Conservation (phyloP, 768 basidiomycete species). For the Trichaptum fuscoviolaceum region DNA sequence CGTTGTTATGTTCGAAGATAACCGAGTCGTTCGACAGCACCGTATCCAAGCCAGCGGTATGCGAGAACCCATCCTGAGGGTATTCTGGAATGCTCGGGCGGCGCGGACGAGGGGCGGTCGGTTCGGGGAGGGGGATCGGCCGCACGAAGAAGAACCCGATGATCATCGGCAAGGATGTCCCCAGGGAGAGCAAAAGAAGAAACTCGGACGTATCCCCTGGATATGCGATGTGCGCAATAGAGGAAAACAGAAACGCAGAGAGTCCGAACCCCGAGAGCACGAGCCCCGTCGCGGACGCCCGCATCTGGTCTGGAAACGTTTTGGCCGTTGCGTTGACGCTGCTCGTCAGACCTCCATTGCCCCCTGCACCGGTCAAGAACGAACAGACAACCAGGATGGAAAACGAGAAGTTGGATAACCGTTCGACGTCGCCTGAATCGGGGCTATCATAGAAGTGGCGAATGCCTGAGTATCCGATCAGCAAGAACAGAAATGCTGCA, state of each 20-base stretch:
- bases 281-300: slow-evolving; percentile 70
- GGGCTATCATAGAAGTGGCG: slow-evolving; percentile 59
- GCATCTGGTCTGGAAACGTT: slow-evolving; percentile 64
- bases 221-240: slow-evolving; percentile 63
- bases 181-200: slow-evolving; percentile 67
- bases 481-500: slow-evolving; percentile 51
- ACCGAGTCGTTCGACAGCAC: slow-evolving; percentile 2
- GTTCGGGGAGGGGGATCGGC: slow-evolving; percentile 52
- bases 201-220: slow-evolving; percentile 77
- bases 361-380: slow-evolving; percentile 73
- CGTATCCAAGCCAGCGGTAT: neutral
- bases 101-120: slow-evolving; percentile 15
- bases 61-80: slow-evolving; percentile 12
- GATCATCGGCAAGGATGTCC: slow-evolving; percentile 75
- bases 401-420: slow-evolving; percentile 40
- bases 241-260: slow-evolving; percentile 86
- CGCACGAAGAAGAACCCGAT: slow-evolving; percentile 70
- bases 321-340: slow-evolving; percentile 80
- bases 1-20: neutral
- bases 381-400: slow-evolving; percentile 53
- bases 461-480: slow-evolving; percentile 74
- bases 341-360: slow-evolving; percentile 64
- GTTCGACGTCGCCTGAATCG: slow-evolving; percentile 26
- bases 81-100: slow-evolving; percentile 16
- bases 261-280: slow-evolving; percentile 88